phyloP scores from a whole-genome alignment of 1,284 basidiomycete species.

The Apiotrichum porosum region DNA sequence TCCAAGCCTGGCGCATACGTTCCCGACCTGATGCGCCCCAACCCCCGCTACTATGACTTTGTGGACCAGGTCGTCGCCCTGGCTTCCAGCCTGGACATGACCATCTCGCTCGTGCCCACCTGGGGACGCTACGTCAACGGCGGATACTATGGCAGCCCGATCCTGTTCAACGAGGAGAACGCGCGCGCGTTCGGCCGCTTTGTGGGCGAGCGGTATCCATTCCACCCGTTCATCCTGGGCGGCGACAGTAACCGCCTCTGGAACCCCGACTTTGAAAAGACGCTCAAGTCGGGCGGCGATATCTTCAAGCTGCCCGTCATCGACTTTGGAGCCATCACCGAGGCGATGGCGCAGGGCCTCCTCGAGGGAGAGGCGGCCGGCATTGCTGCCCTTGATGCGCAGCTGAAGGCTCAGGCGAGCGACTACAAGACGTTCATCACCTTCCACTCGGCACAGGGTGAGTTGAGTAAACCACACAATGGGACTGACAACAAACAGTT shows the following conservation, averaged over 20 bases:
- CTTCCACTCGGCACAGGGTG: constrained; percentile 17
- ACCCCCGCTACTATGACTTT: constrained; percentile 13
- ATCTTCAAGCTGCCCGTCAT: neutral
- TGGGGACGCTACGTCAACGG: constrained; percentile 27
- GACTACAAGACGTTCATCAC: constrained; percentile 15
- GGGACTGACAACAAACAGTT: too few species aligned
- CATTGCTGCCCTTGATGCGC: constrained; percentile 2
- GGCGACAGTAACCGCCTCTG: constrained; percentile 22
- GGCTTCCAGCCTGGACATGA: constrained; percentile 14
- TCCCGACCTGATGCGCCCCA: constrained; percentile 10
- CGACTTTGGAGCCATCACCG: constrained; percentile 4
- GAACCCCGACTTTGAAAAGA: constrained; percentile 6
- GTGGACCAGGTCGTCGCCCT: constrained; percentile 13
- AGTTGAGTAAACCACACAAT: too few species aligned
- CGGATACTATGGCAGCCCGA: constrained; percentile 14
- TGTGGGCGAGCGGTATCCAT: constrained; percentile 22
- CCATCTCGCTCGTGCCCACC: constrained; percentile 14
- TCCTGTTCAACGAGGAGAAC: constrained; percentile 14
- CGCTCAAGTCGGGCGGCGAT: neutral
- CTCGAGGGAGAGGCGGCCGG: constrained; percentile 1
- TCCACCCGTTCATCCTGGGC: constrained; percentile 19
- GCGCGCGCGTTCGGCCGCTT: constrained; percentile 14
- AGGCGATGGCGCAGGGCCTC: constrained; percentile 13
- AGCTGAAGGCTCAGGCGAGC: neutral
- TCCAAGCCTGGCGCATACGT: neutral